phyloP scores from a whole-genome alignment of 495 filamentous ascomycete genomes.

The Pyrenula massariospora region DNA sequence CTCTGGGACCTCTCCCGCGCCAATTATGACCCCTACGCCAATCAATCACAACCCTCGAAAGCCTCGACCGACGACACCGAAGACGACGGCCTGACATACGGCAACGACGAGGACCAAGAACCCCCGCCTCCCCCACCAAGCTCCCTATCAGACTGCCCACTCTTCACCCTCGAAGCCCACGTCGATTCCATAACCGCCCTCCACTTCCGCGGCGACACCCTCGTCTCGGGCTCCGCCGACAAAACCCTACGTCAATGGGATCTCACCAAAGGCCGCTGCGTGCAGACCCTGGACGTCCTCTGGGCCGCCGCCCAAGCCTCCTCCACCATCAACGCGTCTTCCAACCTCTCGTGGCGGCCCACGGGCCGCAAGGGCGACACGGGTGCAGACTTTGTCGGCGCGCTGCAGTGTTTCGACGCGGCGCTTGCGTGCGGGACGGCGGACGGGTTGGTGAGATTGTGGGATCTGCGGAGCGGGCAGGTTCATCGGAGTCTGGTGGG shows the following conservation, averaged over 20 bases:
- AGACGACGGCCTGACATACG: constrained; percentile 38
- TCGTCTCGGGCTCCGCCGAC: constrained; percentile 92
- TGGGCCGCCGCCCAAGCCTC: constrained; percentile 94
- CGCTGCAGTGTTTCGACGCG: constrained; percentile 92
- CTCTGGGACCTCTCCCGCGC: constrained; percentile 82
- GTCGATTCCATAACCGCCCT: constrained; percentile 91
- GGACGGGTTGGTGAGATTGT: constrained; percentile 93
- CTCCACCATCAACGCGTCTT: constrained; percentile 47
- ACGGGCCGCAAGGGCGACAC: constrained; percentile 40
- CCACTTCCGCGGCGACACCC: constrained; percentile 74
- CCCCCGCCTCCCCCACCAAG: constrained; percentile 48
- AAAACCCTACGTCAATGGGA: constrained; percentile 98
- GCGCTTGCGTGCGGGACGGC: constrained; percentile 96
- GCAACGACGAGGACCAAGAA: constrained; percentile 42
- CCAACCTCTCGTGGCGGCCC: constrained; percentile 40
- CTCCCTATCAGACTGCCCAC: constrained; percentile 74
- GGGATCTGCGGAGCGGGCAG: constrained; percentile 93
- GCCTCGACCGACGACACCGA: constrained; percentile 34
- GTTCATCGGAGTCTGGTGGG: constrained; percentile 93
- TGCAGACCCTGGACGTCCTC: constrained; percentile 96
- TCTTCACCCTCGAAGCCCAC: constrained; percentile 81
- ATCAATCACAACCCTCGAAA: constrained; percentile 17
- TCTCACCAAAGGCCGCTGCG: constrained; percentile 84
- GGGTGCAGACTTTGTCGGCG: constrained; percentile 85
- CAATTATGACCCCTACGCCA: constrained; percentile 44